Evolutionary conservation across 345 rosid genomes (phyloP).

Genomic region (Leavenworthia alabamica): DNA sequence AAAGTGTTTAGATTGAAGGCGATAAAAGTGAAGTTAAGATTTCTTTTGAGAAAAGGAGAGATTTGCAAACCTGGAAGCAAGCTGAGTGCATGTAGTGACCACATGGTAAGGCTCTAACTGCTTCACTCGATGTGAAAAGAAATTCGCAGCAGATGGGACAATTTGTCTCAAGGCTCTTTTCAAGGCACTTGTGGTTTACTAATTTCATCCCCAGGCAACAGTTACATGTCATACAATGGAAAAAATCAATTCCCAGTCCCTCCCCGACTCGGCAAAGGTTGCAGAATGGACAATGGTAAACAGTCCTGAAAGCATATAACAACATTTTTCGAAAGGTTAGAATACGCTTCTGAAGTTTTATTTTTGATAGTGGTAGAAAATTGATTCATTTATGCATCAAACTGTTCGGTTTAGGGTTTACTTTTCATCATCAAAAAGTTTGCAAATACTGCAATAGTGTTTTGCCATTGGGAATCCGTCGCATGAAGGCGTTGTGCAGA

Average conservation of each 20-base stretch:
- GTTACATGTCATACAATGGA: slow-evolving; percentile 96
- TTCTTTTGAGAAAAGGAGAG: slow-evolving; percentile 11
- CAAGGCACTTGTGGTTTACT: slow-evolving; percentile 78
- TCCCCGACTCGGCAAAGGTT: slow-evolving; percentile 85
- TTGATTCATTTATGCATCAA: background rate
- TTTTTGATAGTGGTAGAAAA: background rate
- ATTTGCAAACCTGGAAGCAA: slow-evolving; percentile 73
- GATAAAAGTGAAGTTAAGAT: background rate
- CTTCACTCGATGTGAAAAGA: slow-evolving; percentile 72
- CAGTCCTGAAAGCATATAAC: slow-evolving; percentile 45
- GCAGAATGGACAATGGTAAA: slow-evolving; percentile 90
- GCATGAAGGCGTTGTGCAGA: slow-evolving; percentile 63
- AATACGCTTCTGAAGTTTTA: background rate
- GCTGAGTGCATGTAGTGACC: slow-evolving; percentile 92
- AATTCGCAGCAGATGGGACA: slow-evolving; percentile 92
- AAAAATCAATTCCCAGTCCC: slow-evolving; percentile 83
- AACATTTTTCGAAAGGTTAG: slow-evolving; percentile 1
- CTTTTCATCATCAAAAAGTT: slow-evolving; percentile 94
- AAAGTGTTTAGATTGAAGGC: background rate
- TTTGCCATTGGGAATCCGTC: slow-evolving; percentile 69
- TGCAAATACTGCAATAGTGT: slow-evolving; percentile 84
- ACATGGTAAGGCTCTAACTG: slow-evolving; percentile 83
- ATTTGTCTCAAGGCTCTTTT: slow-evolving; percentile 78
- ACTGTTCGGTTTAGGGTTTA: slow-evolving; percentile 12
- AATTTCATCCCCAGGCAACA: slow-evolving; percentile 73